phyloP scores from a whole-genome alignment of 2,329 filamentous ascomycete species.

The Stagonosporopsis rhizophila region DNA sequence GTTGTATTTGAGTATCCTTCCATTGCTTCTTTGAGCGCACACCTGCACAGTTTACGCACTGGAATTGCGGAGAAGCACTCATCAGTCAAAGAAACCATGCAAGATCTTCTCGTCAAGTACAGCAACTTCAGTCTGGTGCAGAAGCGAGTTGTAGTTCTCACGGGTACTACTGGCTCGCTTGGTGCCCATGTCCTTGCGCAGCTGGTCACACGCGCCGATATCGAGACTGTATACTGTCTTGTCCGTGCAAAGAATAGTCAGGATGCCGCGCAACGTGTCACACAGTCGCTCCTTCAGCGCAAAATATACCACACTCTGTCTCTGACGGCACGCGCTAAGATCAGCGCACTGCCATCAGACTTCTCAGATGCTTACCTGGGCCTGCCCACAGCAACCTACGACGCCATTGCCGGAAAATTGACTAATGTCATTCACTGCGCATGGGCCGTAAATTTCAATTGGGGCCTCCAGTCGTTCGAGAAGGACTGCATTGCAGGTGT shows the following conservation, averaged over 20 bases:
- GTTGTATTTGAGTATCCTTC: constrained; percentile 66
- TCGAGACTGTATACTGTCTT: constrained; percentile 59
- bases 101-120: constrained; percentile 54
- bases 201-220: constrained; percentile 36
- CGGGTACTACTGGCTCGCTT: constrained; percentile 71
- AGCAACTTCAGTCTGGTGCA: constrained; percentile 41
- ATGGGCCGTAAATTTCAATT: constrained; percentile 65
- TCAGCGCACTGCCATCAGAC: constrained; percentile 50
- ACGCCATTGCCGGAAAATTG: constrained; percentile 31
- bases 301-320: constrained; percentile 46
- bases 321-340: constrained; percentile 29
- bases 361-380: constrained; percentile 52
- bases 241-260: constrained; percentile 54
- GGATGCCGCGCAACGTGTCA: constrained; percentile 46
- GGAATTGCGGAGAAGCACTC: constrained; percentile 44
- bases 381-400: constrained; percentile 35
- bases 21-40: constrained; percentile 54
- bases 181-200: constrained; percentile 64
- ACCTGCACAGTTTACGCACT: constrained; percentile 54
- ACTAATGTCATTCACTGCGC: constrained; percentile 59
- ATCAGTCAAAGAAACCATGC: constrained; percentile 54
- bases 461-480: constrained; percentile 59
- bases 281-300: constrained; percentile 46
- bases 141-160: constrained; percentile 54
- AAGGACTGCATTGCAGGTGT: constrained; percentile 55